phyloP scores from a whole-genome alignment of 1,284 basidiomycete species.

The Cystobasidiaceae sp. region DNA sequence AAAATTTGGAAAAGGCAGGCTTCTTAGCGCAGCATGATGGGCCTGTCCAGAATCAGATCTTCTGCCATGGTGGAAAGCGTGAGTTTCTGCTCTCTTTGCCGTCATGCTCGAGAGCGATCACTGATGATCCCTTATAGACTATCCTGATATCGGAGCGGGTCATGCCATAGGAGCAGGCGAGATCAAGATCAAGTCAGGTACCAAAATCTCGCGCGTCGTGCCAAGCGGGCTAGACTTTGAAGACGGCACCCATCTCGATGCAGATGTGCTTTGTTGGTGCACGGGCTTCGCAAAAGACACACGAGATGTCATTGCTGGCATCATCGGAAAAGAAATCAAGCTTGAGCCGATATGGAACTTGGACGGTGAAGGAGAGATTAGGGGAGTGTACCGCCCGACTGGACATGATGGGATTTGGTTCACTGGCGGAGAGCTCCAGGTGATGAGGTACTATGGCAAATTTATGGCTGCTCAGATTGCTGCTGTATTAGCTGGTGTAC shows the following conservation, averaged over 20 bases:
- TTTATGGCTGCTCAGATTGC: slow-evolving; percentile 24
- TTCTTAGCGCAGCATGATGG: slow-evolving; percentile 2
- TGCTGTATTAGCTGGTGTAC: slow-evolving; percentile 4
- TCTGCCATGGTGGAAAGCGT: slow-evolving; percentile 22
- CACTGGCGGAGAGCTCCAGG: slow-evolving; percentile 20
- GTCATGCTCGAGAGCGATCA: background rate
- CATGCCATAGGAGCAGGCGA: background rate
- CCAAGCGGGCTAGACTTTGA: slow-evolving; percentile 1
- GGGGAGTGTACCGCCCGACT: slow-evolving; percentile 6
- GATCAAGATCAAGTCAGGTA: slow-evolving; percentile 20
- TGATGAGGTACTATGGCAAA: slow-evolving; percentile 5
- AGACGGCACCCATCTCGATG: slow-evolving; percentile 8
- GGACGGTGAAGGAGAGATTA: slow-evolving; percentile 19
- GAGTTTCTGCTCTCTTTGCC: background rate
- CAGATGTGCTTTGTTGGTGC: slow-evolving; percentile 4
- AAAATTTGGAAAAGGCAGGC: slow-evolving; percentile 14
- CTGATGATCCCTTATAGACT: background rate
- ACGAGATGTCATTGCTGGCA: background rate
- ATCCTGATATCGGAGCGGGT: slow-evolving; percentile 9
- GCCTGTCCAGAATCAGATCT: slow-evolving; percentile 13
- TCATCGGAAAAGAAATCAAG: slow-evolving; percentile 6
- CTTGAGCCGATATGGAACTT: slow-evolving; percentile 25
- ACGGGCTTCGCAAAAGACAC: slow-evolving; percentile 28
- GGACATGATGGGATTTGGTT: slow-evolving; percentile 14
- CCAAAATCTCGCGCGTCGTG: background rate